Evolutionary conservation across 1,284 basidiomycete genomes (phyloP).

Genomic region (Microstroma glucosiphilum): DNA sequence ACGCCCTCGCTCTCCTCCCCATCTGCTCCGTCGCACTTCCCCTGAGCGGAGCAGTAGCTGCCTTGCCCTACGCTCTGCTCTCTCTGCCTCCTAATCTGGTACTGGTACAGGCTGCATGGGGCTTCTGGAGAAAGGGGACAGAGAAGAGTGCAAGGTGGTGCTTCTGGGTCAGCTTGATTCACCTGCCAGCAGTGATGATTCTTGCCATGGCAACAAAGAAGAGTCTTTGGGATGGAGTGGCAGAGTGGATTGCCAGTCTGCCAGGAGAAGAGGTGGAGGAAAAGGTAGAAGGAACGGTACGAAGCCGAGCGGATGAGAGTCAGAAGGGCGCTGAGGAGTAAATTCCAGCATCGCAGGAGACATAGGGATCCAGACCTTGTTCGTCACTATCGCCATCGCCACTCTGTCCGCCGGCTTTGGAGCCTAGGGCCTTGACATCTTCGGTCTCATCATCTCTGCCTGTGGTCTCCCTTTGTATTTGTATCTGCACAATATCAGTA

Average conservation of each 20-base stretch:
- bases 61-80: constrained; percentile 68
- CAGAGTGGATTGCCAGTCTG: constrained; percentile 4
- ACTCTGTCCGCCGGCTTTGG: too few relatives aligned
- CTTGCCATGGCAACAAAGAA: constrained; percentile 69
- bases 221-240: constrained; percentile 38
- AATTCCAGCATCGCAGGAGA: too few relatives aligned
- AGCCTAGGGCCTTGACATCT: too few relatives aligned
- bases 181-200: constrained; percentile 79
- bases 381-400: too few relatives aligned
- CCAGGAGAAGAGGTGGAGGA: neutral
- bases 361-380: too few relatives aligned
- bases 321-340: too few relatives aligned
- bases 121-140: constrained; percentile 62
- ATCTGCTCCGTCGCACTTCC: constrained; percentile 66
- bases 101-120: constrained; percentile 65
- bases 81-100: constrained; percentile 70
- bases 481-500: too few relatives aligned
- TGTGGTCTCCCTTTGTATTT: too few relatives aligned
- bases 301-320: too few relatives aligned
- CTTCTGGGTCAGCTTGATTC: constrained; percentile 74
- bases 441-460: too few relatives aligned
- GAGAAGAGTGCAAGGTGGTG: constrained; percentile 63
- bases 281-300: neutral
- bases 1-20: constrained; percentile 71
- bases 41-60: constrained; percentile 34